Evolutionary conservation across 2,329 filamentous ascomycete species (phyloP), one percentile per base, ranked within the genome.

Genomic region (Paraphaeosphaeria sporulosa): DNA sequence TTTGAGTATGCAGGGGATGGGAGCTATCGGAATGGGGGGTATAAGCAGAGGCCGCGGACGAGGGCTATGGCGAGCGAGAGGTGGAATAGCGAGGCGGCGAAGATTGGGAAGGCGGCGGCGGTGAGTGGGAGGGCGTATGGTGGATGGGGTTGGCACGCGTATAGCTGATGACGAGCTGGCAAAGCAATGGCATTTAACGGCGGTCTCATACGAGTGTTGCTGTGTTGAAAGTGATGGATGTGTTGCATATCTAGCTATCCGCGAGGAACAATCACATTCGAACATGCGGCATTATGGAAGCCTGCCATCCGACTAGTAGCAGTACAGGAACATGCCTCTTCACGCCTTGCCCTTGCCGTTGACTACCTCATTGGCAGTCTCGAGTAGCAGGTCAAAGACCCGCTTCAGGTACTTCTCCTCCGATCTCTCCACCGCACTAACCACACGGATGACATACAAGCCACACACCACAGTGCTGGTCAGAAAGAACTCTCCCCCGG

Each of bases 391-490:
- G 15, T 91, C 86, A 81, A 96, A 96, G 0, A 93, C 88, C 62
- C 83, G 84, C 62, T 87, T 82, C 4, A 97, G 79, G 76, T 92
- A 90, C 71, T 86, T 86, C 78, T 92, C 89, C 75, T 94, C 89
- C 0, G 89, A 87, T 43, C 86, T 81, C 25, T 86, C 81, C 68
- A 90, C 91, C 0, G 86, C 89, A 58, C 91, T 93, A 23, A 94
- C 90, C 40, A 97, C 87, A 0, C 94, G 84, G 62, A 98, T 96
- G 1, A 90, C 89, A 76, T 92, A 92, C 21, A 88, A 83, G 0
- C 88, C 90, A 9, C 86, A 87, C 13, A 96, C 84, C 4, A 93
- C 86, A 1, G 89, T 90, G 44, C 88, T 90, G 0, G 93, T 97
- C 25, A 97, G 80, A 78, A 92, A 97, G 58, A 96, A 90, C 76